Conservation (phyloP, 345 rosid species). For the Eucalyptus fibrosa region DNA sequence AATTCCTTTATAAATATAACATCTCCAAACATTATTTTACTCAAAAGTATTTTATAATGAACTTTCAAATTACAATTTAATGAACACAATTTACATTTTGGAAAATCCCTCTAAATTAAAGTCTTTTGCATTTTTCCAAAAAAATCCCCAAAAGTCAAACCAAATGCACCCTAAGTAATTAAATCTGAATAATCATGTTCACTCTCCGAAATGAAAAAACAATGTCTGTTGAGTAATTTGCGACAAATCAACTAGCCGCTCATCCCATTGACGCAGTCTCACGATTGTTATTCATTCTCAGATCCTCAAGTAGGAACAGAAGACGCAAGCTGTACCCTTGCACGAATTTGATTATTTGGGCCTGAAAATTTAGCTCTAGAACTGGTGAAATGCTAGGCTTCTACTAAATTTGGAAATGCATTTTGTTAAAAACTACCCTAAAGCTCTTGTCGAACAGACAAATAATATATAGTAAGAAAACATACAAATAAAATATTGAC, state of each 20-base stretch:
- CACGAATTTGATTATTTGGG: background rate
- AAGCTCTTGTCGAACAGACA: background rate
- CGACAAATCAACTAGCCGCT: background rate
- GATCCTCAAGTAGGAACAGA: background rate
- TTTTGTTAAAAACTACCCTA: background rate
- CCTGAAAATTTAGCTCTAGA: background rate
- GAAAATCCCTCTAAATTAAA: too few relatives aligned
- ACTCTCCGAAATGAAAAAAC: background rate
- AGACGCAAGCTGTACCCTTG: background rate
- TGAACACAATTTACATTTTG: too few relatives aligned
- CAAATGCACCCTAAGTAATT: background rate
- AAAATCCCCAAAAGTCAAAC: background rate
- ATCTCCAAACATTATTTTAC: background rate
- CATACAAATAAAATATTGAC: background rate
- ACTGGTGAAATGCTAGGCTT: background rate
- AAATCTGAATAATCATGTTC: background rate
- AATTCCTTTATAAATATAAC: background rate
- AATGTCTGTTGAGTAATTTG: background rate
- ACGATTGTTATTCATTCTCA: background rate
- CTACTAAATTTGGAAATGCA: background rate
- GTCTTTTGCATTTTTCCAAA: too few relatives aligned
- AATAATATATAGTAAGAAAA: background rate
- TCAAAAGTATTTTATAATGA: too few relatives aligned
- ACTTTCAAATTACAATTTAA: too few relatives aligned
- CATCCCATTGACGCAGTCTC: background rate